phyloP scores from a whole-genome alignment of 2,329 filamentous ascomycete species.

The Calonectria pseudoreteaudii region DNA sequence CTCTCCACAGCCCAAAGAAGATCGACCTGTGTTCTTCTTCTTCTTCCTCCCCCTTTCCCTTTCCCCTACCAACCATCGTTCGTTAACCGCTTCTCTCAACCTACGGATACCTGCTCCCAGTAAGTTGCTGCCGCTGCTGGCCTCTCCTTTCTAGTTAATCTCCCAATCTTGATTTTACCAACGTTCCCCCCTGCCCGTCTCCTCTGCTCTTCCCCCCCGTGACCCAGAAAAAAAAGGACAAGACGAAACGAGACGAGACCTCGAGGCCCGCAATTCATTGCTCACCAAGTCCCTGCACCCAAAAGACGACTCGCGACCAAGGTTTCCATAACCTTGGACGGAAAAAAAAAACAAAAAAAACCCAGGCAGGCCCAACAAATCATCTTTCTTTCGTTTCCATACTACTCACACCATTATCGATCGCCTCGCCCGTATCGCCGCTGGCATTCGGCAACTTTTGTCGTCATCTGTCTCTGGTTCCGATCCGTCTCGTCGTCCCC shows the following conservation, averaged over 20 bases:
- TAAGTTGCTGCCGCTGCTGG: not conserved
- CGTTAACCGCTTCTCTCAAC: not conserved
- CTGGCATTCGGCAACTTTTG: not conserved
- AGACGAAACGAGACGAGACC: conserved; percentile 8
- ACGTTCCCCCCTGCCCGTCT: conserved; percentile 23
- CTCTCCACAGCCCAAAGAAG: not conserved
- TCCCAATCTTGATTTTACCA: conserved; percentile 18
- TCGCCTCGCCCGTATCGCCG: conserved; percentile 19
- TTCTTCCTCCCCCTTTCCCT: conserved; percentile 25
- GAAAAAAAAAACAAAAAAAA: conserved; percentile 22
- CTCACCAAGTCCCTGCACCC: conserved; percentile 16
- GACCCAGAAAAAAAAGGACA: conserved; percentile 21
- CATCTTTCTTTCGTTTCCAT: conserved; percentile 38
- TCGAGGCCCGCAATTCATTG: conserved; percentile 31
- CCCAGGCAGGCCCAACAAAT: not conserved
- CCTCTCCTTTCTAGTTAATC: conserved; percentile 7
- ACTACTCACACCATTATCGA: conserved; percentile 39
- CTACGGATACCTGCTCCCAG: not conserved
- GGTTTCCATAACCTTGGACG: conserved; percentile 25
- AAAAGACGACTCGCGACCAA: conserved; percentile 13
- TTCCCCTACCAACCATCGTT: conserved; percentile 13
- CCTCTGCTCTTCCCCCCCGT: conserved; percentile 23
- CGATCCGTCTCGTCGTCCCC: not conserved
- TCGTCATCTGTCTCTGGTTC: not conserved
- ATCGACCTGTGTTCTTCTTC: conserved; percentile 11